Base-by-base conservation (phyloP, 176 grass and related monocot species). In the Bolboschoenus planiculmis region DNA sequence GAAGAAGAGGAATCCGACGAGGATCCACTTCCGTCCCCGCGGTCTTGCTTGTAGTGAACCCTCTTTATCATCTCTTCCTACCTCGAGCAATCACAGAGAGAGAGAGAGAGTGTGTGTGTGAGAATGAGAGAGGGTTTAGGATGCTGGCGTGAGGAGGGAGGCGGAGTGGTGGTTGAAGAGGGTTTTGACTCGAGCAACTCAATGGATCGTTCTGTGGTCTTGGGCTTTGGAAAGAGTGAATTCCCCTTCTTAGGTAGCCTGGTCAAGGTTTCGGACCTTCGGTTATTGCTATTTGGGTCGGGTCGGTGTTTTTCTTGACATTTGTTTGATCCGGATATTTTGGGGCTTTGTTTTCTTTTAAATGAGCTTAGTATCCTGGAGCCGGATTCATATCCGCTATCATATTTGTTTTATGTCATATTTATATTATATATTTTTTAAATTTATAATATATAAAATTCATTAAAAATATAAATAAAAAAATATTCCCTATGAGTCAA, bases 61-160 rank as follows among this genome's bases (percentile, higher is more conserved):
- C 94, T 84, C 86, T 97, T 97, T 58, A 97, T 94, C 94, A 97
- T 97, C 29, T 78, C 46, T 24, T 48, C 40, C 40, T 27, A 47
- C 40, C 40, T 74, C 21, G 23, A 73, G 4, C 34, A 4, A 37
- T 13, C 20, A 43, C 18, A 15, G 23, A 26, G 33, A 44, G 35
- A 27, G 23, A 62, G 20, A 40, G 35, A 62, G 40, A 43, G 79
- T 31, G n/a, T n/a, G n/a, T n/a, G n/a, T n/a, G n/a, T n/a, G n/a
- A n/a, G n/a, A n/a, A n/a, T 8, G 79, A 21, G 48, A 56, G 50
- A 53, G 54, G 56, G 78, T 57, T 80, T 56, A 57, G 31, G 36
- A 31, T 51, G 44, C 48, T 54, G 29, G n/a, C 53, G 20, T 14
- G 53, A 13, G 78, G 43, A 54, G 40, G 46, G 53, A 61, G 35